Evolutionary conservation across 176 grass and related monocot genomes (phyloP).

Genomic region (Oryza glumipatula): DNA sequence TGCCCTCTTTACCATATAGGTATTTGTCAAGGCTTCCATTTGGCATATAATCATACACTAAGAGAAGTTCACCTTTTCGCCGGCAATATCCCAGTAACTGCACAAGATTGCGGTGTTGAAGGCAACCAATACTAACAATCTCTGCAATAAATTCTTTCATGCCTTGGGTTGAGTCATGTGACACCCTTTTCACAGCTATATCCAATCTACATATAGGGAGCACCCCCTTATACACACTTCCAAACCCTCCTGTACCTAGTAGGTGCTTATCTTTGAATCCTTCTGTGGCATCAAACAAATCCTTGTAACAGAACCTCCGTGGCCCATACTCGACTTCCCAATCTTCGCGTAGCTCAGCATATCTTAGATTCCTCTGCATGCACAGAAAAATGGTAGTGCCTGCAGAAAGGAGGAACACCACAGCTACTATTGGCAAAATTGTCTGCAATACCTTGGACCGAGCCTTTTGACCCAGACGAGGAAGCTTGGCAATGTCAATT

Average conservation of each 20-base stretch:
- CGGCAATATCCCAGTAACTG: slow-evolving; percentile 30
- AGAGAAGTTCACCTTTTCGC: slow-evolving; percentile 30
- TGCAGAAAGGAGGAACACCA: not conserved
- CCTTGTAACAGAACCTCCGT: slow-evolving; percentile 32
- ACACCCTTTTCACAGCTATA: slow-evolving; percentile 39
- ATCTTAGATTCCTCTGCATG: not conserved
- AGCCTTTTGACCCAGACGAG: not conserved
- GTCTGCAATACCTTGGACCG: not conserved
- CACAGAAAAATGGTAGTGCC: not conserved
- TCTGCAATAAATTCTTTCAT: slow-evolving; percentile 41
- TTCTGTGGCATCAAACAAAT: slow-evolving; percentile 26
- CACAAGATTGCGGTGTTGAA: slow-evolving; percentile 42
- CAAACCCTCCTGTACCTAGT: slow-evolving; percentile 24
- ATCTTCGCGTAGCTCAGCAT: slow-evolving; percentile 11
- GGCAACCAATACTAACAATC: slow-evolving; percentile 27
- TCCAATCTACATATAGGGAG: no score
- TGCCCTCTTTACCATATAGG: not conserved
- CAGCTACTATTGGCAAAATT: not conserved
- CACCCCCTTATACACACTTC: no score
- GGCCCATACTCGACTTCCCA: slow-evolving; percentile 43
- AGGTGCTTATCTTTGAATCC: slow-evolving; percentile 23
- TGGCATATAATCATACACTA: slow-evolving; percentile 27
- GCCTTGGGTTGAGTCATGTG: slow-evolving; percentile 37
- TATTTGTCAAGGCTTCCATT: slow-evolving; percentile 31
- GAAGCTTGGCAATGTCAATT: not conserved